Percentiles rank a stretch among this genome's conserved stretches.
Evolutionary conservation across 78 protist genomes (phyloP).

Genomic region (Blattamonas nauphoetae): DNA sequence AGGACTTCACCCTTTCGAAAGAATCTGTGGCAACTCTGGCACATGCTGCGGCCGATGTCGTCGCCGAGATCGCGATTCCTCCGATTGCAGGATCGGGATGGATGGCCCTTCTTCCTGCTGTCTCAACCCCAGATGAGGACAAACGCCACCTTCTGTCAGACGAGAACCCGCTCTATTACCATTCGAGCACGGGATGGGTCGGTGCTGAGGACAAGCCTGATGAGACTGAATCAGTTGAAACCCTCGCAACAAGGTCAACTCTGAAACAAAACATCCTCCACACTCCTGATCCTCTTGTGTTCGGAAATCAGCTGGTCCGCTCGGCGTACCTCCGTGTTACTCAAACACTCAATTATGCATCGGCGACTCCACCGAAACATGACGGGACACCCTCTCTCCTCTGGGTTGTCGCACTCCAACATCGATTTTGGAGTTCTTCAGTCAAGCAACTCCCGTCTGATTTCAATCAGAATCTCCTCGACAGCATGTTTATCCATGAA

Average conservation of each 20-base stretch:
- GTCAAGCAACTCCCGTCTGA: too few relatives aligned
- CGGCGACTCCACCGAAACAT: not conserved
- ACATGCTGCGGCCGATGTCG: not conserved
- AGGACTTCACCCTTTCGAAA: not conserved
- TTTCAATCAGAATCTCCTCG: not conserved
- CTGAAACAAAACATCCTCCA: too few relatives aligned
- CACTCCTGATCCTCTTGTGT: not conserved
- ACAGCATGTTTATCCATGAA: not conserved
- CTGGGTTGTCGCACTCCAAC: not conserved
- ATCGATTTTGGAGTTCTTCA: too few relatives aligned
- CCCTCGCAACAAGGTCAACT: too few relatives aligned
- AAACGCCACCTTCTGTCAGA: not conserved
- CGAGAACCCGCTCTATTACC: not conserved
- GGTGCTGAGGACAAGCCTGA: too few relatives aligned
- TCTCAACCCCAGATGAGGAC: not conserved
- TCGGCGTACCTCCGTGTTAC: not conserved
- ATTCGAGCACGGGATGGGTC: not conserved
- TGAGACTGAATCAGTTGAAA: too few relatives aligned
- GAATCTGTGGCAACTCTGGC: not conserved
- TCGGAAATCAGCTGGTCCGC: not conserved
- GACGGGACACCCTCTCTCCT: not conserved
- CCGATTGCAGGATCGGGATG: not conserved
- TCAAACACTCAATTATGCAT: not conserved
- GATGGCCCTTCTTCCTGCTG: not conserved
- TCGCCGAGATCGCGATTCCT: not conserved